Percentiles rank a stretch among this genome's conserved stretches.
Evolutionary conservation across 257 asterid genomes (phyloP).

Genomic region (Fraxinus anomala): DNA sequence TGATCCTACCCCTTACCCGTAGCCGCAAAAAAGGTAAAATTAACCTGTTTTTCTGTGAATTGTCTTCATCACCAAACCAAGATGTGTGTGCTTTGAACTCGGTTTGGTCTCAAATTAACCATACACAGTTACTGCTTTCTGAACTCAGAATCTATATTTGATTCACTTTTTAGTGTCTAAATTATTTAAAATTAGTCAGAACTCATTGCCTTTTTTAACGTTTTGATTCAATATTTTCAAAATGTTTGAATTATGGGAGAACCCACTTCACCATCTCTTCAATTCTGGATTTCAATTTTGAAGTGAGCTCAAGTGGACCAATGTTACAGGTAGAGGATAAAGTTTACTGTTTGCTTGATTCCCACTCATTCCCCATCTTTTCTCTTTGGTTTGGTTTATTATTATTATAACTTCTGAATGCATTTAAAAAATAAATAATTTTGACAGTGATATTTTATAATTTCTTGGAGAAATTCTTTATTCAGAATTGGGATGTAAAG

Average conservation of each 20-base stretch:
- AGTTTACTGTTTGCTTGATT: conserved; percentile 28
- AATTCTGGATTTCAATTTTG: background rate
- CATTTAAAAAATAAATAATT: conserved; percentile 6
- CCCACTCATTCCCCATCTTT: conserved; percentile 23
- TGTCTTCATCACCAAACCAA: conserved; percentile 24
- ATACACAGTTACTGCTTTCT: conserved; percentile 24
- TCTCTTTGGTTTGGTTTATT: background rate
- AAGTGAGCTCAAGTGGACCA: conserved; percentile 48
- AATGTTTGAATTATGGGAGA: conserved; percentile 23
- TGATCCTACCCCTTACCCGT: background rate
- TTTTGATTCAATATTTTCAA: conserved; percentile 13
- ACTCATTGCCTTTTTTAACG: conserved; percentile 7
- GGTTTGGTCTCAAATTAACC: conserved; percentile 27
- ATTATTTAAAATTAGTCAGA: background rate
- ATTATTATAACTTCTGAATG: conserved; percentile 11
- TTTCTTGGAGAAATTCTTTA: conserved; percentile 42
- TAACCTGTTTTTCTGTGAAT: too few species aligned
- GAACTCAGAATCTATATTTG: background rate
- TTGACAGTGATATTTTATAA: conserved; percentile 1
- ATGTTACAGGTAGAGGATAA: conserved; percentile 33
- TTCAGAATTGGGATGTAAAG: conserved; percentile 38
- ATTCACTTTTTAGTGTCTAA: background rate
- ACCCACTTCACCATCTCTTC: conserved; percentile 18
- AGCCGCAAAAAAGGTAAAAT: too few species aligned
- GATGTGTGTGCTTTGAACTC: conserved; percentile 40